phyloP scores from a whole-genome alignment of 441 rosid species.

The Adansonia rubrostipa region DNA sequence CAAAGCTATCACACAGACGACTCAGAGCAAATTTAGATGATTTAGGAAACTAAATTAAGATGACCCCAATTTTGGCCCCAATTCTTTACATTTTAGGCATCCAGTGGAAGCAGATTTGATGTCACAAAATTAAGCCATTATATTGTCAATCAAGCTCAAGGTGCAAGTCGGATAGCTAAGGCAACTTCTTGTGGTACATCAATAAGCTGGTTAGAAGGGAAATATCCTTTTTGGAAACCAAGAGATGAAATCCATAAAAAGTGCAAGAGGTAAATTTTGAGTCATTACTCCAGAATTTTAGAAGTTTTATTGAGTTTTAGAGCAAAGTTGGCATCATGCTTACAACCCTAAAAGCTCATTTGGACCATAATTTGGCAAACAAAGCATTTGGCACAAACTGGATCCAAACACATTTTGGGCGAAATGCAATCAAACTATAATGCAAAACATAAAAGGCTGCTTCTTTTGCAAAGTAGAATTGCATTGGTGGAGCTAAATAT shows the following conservation, averaged over 20 bases:
- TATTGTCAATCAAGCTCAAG: not conserved
- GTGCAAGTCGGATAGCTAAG: not conserved
- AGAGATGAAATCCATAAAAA: not conserved
- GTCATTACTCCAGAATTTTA: not conserved
- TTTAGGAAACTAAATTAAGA: not conserved
- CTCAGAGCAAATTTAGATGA: not conserved
- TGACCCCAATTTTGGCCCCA: not conserved
- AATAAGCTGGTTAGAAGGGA: not conserved
- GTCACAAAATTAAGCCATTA: not conserved
- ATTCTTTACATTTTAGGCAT: not conserved
- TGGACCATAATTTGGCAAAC: not conserved
- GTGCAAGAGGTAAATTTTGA: not conserved
- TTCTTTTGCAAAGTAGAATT: not conserved
- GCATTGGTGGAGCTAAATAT: not conserved
- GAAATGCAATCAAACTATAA: not conserved
- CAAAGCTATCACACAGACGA: not conserved
- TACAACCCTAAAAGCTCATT: not conserved
- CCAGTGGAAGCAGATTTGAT: not conserved
- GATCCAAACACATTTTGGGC: not conserved
- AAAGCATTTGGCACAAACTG: not conserved
- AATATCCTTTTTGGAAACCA: not conserved
- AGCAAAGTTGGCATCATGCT: not conserved
- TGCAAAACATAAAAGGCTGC: not conserved
- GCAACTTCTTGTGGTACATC: not conserved
- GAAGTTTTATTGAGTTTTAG: conserved; percentile 2